These are phyloP conservation scores for Achlya hypogyna DNA, from an alignment of 352 stramenopile species.

Conservation along the genomic window DNA sequence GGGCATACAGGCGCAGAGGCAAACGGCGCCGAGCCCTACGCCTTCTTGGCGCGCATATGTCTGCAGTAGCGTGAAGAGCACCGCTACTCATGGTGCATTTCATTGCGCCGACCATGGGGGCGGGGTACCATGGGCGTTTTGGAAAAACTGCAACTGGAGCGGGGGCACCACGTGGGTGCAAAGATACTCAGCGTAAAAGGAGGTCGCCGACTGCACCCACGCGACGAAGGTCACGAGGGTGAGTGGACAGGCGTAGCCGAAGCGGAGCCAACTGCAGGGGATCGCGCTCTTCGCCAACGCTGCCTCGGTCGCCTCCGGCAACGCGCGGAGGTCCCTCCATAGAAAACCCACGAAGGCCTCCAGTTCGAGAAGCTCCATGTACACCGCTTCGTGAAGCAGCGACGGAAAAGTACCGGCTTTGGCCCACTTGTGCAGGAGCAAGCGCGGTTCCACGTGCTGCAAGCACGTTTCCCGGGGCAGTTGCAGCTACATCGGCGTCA, in stretches of 20 bases:
- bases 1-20: background rate
- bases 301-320: background rate
- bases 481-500: constrained; percentile 5
- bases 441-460: background rate
- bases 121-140: background rate
- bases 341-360: background rate
- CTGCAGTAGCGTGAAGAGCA: background rate
- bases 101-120: background rate
- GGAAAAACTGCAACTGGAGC: background rate
- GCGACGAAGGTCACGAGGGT: background rate
- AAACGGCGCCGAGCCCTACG: background rate
- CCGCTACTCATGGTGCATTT: background rate
- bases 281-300: background rate
- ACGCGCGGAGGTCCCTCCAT: background rate
- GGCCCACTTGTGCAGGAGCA: background rate
- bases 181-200: constrained; percentile 11
- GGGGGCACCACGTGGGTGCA: background rate
- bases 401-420: background rate
- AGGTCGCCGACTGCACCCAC: constrained; percentile 8
- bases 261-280: background rate
- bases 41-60: background rate
- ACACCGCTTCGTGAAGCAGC: background rate
- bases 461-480: constrained; percentile 4
- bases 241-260: background rate
- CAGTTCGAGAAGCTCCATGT: background rate